Evolutionary conservation across 2,329 filamentous ascomycete genomes (phyloP).

Genomic region (Exserohilum turcica): DNA sequence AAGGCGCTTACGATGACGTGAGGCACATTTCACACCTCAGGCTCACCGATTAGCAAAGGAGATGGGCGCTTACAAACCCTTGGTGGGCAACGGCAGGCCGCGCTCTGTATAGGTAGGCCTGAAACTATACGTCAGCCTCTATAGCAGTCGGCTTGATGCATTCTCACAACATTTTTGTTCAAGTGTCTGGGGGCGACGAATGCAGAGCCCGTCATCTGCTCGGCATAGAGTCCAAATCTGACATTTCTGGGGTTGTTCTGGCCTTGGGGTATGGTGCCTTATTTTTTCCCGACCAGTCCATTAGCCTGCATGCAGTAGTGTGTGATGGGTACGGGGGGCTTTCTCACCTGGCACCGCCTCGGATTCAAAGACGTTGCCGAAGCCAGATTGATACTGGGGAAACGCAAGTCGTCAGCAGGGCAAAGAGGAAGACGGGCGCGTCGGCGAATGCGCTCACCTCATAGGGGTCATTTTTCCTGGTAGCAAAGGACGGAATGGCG

Average conservation of each 20-base stretch:
- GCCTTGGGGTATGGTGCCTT: conserved; percentile 53
- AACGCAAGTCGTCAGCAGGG: conserved; percentile 11
- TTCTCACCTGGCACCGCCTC: conserved; percentile 51
- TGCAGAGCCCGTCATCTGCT: conserved; percentile 45
- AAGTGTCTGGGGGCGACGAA: conserved; percentile 46
- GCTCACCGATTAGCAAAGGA: conserved; percentile 2
- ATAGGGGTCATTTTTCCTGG: conserved; percentile 61
- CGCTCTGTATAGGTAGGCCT: conserved; percentile 42
- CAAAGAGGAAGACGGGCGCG: neutral
- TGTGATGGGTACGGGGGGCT: neutral
- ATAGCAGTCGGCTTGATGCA: neutral
- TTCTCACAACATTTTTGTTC: conserved; percentile 38
- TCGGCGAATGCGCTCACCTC: conserved; percentile 43
- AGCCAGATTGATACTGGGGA: conserved; percentile 60
- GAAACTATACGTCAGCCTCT: conserved; percentile 7
- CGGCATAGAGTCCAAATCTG: conserved; percentile 46
- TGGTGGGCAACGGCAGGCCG: conserved; percentile 47
- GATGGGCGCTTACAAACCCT: conserved; percentile 40
- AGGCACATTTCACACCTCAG: neutral
- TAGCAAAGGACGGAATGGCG: conserved; percentile 59
- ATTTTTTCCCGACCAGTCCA: conserved; percentile 18
- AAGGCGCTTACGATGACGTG: conserved; percentile 2
- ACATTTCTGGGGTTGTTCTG: conserved; percentile 50
- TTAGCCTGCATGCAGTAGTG: conserved; percentile 5
- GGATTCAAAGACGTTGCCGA: conserved; percentile 58